Evolutionary conservation across 257 asterid genomes (phyloP), one percentile per base, ranked within the genome.

Genomic region (Nicotiana benthamiana): DNA sequence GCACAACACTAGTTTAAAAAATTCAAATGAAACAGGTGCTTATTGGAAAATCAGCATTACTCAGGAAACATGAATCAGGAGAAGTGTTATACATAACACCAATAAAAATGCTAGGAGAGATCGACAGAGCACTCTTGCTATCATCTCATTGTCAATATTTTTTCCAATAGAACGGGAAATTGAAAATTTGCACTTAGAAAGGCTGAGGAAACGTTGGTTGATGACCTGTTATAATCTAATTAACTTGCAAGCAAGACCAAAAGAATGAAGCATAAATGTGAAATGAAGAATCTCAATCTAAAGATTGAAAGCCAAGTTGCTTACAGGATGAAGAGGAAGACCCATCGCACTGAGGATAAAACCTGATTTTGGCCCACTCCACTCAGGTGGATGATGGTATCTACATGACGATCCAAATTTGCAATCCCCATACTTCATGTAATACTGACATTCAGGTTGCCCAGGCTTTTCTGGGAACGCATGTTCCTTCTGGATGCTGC

Each of bases 401-500:
- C 87, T 92, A 90, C 96, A 92, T 3, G 97, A 80, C 12, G 89
- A 51, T 60, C 96, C 92, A 83, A 80, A 92, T 85, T 88, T 91
- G 86, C 94, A 91, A 54, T 90, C 88, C 79, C 97, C 97, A 10
- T 91, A 91, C 85, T 89, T 91, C 85, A 89, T 70, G 85, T 89
- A 92, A 86, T 86, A 86, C 79, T 88, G 97, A 67, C 97, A 92
- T 82, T 91, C 94, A 75, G 92, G 94, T 61, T 86, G 94, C 77
- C 93, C 96, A 30, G 96, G 93, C 86, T 94, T 89, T 83, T 89
- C 92, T 15, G 96, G 94, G 85, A 81, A 90, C 20, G 85, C 75
- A 13, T 80, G 85, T 79, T 86, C 96, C 79, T 83, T 89, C 64
- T 74, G 92, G 80, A 81, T 87, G 84, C 83, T 82, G 80, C 89